Conservation (phyloP, 257 asterid genomes). For the Nicotiana obtusifolia region DNA sequence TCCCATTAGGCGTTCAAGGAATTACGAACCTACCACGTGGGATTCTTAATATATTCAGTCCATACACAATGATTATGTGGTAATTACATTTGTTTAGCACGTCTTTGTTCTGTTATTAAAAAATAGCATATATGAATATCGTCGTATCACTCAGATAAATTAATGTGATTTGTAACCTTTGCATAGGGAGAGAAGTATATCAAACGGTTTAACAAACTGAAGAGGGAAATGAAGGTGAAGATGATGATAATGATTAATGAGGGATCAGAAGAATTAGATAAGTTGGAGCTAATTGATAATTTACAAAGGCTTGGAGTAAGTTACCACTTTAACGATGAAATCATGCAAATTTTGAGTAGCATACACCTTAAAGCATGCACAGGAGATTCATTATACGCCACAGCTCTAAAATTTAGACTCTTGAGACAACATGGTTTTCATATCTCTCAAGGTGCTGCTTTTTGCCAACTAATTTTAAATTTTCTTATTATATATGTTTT, state of each 20-base stretch:
- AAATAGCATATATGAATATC: too few relatives aligned
- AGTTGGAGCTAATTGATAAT: not conserved
- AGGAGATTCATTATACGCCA: too few relatives aligned
- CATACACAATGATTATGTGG: conserved; percentile 15
- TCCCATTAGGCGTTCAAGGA: not conserved
- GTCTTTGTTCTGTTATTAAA: too few relatives aligned
- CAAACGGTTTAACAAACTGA: conserved; percentile 14
- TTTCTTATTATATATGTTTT: too few relatives aligned
- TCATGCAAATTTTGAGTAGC: conserved; percentile 12
- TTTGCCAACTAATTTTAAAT: not conserved
- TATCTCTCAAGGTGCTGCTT: too few relatives aligned
- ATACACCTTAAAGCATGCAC: not conserved
- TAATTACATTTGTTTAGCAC: not conserved
- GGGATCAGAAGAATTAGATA: not conserved
- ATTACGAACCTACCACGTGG: too few relatives aligned
- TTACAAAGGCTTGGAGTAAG: not conserved
- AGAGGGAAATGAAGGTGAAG: conserved; percentile 15
- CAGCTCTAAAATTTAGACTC: too few relatives aligned
- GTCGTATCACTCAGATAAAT: too few relatives aligned
- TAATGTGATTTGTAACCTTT: not conserved
- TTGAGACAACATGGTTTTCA: too few relatives aligned
- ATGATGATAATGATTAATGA: not conserved
- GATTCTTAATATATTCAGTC: too few relatives aligned
- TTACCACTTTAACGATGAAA: conserved; percentile 28
- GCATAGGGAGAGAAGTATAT: conserved; percentile 19